Evolutionary conservation across 805 yeast genomes (phyloP).

Genomic region (Blastobotrys chiropterorum): DNA sequence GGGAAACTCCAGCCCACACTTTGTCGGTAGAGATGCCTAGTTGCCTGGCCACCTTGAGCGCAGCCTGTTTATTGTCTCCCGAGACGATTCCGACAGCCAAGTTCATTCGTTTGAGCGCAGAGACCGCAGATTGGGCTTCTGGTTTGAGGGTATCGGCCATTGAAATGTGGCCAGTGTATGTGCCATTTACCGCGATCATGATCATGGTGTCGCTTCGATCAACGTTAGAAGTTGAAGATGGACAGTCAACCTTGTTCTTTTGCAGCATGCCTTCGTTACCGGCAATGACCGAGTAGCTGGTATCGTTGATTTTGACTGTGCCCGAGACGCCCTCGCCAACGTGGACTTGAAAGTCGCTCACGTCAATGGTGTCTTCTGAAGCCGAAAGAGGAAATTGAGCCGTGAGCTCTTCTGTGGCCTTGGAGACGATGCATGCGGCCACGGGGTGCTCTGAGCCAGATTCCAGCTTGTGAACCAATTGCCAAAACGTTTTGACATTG

Average conservation of each 20-base stretch:
- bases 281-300: conserved; percentile 1
- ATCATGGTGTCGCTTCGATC: conserved; percentile 39
- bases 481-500: conserved; percentile 40
- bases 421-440: conserved; percentile 58
- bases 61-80: conserved; percentile 70
- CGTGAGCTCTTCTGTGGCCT: conserved; percentile 25
- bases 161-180: conserved; percentile 58
- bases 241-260: background rate
- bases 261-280: conserved; percentile 1
- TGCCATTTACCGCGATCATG: conserved; percentile 52
- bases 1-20: conserved; percentile 71
- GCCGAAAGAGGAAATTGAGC: conserved; percentile 1
- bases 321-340: conserved; percentile 33
- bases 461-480: conserved; percentile 55
- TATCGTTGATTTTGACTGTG: conserved; percentile 14
- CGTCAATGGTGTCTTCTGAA: conserved; percentile 4
- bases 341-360: conserved; percentile 22
- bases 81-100: conserved; percentile 78
- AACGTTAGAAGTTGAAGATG: background rate
- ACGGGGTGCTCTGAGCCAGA: conserved; percentile 79
- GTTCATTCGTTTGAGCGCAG: conserved; percentile 45
- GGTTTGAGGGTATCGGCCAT: conserved; percentile 62
- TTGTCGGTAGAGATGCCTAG: conserved; percentile 61
- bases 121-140: conserved; percentile 57
- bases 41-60: conserved; percentile 54